phyloP scores from a whole-genome alignment of 176 grass and related monocot genomes.

The Carex myosuroides region DNA sequence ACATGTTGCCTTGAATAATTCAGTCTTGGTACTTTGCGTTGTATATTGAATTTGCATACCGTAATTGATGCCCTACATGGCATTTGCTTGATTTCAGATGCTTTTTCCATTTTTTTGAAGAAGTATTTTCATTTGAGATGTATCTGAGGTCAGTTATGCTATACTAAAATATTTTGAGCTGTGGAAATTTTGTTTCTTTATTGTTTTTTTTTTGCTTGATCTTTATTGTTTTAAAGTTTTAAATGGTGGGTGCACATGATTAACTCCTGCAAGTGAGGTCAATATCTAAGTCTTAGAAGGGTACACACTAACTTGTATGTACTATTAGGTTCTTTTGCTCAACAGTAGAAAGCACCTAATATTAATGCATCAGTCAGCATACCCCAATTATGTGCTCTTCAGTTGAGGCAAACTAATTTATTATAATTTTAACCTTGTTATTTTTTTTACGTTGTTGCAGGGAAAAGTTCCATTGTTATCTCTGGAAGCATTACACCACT shows the following conservation, averaged over 20 bases:
- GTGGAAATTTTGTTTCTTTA: background rate
- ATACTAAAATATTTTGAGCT: background rate
- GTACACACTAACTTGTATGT: background rate
- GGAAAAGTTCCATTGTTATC: constrained; percentile 66
- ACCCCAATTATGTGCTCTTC: background rate
- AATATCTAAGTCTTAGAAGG: background rate
- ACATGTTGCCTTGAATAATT: background rate
- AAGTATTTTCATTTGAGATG: background rate
- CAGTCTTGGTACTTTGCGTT: background rate
- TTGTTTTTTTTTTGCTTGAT: no score
- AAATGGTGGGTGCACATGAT: constrained; percentile 19
- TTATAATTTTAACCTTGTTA: background rate
- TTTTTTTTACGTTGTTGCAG: constrained; percentile 37
- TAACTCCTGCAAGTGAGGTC: background rate
- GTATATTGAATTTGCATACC: background rate
- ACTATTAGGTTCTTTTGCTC: background rate
- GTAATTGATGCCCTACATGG: background rate
- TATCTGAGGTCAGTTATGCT: background rate
- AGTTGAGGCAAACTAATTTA: background rate
- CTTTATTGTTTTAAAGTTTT: background rate
- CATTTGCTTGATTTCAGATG: background rate
- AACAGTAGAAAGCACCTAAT: background rate
- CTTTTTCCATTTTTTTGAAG: background rate
- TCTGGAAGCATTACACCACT: constrained; percentile 74
- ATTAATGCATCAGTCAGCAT: constrained; percentile 1